These are phyloP conservation scores for Botrytis pseudocinerea DNA, from an alignment of 2,329 filamentous ascomycete genomes.

Conservation along the genomic window DNA sequence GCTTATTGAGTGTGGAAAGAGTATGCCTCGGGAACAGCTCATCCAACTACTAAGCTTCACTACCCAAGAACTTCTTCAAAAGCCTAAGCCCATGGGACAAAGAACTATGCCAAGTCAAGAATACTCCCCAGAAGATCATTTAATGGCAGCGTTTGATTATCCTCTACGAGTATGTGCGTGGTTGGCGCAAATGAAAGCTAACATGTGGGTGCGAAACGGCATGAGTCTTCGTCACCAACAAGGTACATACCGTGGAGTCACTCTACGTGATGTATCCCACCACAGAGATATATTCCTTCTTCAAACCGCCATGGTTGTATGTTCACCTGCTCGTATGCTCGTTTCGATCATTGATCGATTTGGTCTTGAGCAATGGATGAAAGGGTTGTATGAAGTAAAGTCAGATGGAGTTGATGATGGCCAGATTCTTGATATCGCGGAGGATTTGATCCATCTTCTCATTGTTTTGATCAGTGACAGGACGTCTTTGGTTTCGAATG, in stretches of 20 bases:
- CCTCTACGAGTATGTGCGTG: slow-evolving; percentile 91
- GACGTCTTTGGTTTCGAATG: slow-evolving; percentile 70
- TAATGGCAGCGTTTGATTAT: slow-evolving; percentile 88
- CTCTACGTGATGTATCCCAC: slow-evolving; percentile 87
- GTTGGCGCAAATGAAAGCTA: slow-evolving; percentile 96
- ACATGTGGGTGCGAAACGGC: slow-evolving; percentile 98
- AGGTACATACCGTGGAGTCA: slow-evolving; percentile 86
- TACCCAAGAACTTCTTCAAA: slow-evolving; percentile 66
- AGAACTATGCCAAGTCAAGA: slow-evolving; percentile 55
- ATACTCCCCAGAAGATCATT: slow-evolving; percentile 70
- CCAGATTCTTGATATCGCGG: slow-evolving; percentile 88
- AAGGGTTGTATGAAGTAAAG: slow-evolving; percentile 73
- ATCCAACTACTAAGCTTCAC: slow-evolving; percentile 70
- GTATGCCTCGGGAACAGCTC: slow-evolving; percentile 67
- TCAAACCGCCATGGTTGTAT: slow-evolving; percentile 86
- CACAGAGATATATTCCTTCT: slow-evolving; percentile 93
- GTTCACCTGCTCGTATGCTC: slow-evolving; percentile 78
- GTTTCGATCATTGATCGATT: slow-evolving; percentile 91
- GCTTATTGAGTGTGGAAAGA: slow-evolving; percentile 86
- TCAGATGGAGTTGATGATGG: slow-evolving; percentile 76
- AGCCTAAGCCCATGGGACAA: slow-evolving; percentile 62
- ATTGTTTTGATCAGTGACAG: slow-evolving; percentile 90
- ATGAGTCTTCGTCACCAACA: slow-evolving; percentile 95
- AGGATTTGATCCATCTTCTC: slow-evolving; percentile 92
- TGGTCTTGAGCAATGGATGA: slow-evolving; percentile 83